A percentile compares a stretch with the other conserved stretches of the same genome.
Conservation (phyloP, 1,284 basidiomycete genomes). For the Thecaphora thlaspeos region DNA sequence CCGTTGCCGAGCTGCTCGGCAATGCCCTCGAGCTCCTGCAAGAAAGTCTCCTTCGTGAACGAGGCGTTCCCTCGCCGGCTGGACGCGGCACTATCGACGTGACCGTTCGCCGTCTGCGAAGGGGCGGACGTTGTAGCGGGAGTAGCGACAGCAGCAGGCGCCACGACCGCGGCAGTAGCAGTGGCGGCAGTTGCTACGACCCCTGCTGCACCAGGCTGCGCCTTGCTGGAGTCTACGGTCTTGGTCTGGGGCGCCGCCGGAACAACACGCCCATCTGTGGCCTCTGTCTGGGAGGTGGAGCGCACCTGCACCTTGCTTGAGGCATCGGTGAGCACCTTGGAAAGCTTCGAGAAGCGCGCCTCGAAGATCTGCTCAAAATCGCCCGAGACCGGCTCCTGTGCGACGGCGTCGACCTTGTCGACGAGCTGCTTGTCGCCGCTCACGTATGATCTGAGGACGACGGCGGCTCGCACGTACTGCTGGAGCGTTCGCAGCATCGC, state of each 20-base stretch:
- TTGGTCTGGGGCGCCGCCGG: too few species aligned
- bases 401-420: conserved; percentile 21
- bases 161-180: background rate
- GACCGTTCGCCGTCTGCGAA: too few species aligned
- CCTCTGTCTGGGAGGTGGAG: too few species aligned
- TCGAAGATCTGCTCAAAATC: conserved; percentile 22
- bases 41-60: too few species aligned
- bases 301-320: conserved; percentile 3
- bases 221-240: too few species aligned
- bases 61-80: too few species aligned
- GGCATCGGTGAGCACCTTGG: conserved; percentile 32
- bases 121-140: too few species aligned
- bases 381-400: conserved; percentile 14
- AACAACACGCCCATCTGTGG: too few species aligned
- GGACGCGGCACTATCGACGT: too few species aligned
- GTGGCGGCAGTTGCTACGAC: background rate
- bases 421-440: conserved; percentile 26
- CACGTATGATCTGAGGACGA: conserved; percentile 27
- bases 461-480: conserved; percentile 26
- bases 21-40: conserved; percentile 25
- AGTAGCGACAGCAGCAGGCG: too few species aligned
- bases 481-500: conserved; percentile 35
- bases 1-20: conserved; percentile 18
- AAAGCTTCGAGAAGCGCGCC: conserved; percentile 26
- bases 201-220: too few species aligned